phyloP scores from a whole-genome alignment of 2,329 filamentous ascomycete genomes.

The Coniochaeta sp. region DNA sequence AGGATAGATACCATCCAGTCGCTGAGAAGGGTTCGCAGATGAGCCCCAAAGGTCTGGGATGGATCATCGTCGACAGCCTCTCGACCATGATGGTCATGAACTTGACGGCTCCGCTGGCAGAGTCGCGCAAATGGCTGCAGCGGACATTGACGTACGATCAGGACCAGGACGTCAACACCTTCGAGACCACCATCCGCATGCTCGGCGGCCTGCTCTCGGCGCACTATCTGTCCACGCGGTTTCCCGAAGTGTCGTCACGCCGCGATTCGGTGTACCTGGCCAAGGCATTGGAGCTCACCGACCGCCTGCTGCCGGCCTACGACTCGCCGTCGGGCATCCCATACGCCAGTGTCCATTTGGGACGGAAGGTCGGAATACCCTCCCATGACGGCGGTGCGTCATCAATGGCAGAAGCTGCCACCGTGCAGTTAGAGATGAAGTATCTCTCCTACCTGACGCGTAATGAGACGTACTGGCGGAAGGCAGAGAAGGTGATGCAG shows the following conservation, averaged over 20 bases:
- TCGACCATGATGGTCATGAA: slow-evolving; percentile 79
- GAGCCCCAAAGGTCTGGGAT: slow-evolving; percentile 62
- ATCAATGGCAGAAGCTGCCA: slow-evolving; percentile 65
- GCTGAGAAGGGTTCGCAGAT: slow-evolving; percentile 58
- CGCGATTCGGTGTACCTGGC: slow-evolving; percentile 69
- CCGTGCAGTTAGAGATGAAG: slow-evolving; percentile 67
- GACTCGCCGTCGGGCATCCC: slow-evolving; percentile 62
- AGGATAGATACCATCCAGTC: slow-evolving; percentile 62
- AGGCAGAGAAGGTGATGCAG: slow-evolving; percentile 64
- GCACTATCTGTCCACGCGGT: slow-evolving; percentile 63
- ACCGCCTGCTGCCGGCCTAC: slow-evolving; percentile 62
- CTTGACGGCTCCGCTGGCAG: slow-evolving; percentile 57
- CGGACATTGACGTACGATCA: slow-evolving; percentile 61
- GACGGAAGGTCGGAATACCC: slow-evolving; percentile 52
- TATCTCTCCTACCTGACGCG: slow-evolving; percentile 68
- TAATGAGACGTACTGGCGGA: slow-evolving; percentile 63
- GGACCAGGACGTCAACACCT: slow-evolving; percentile 68
- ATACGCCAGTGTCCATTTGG: slow-evolving; percentile 63
- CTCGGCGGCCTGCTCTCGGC: slow-evolving; percentile 67
- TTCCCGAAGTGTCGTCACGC: slow-evolving; percentile 49
- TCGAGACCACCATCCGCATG: slow-evolving; percentile 73
- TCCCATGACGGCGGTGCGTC: slow-evolving; percentile 63
- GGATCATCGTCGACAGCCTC: slow-evolving; percentile 71
- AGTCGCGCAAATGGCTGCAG: slow-evolving; percentile 64
- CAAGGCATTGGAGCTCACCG: slow-evolving; percentile 65